A percentile compares a stretch with the other conserved stretches of the same genome.
Conservation (phyloP, 495 filamentous ascomycete genomes). For the Cudoniella acicularis region DNA sequence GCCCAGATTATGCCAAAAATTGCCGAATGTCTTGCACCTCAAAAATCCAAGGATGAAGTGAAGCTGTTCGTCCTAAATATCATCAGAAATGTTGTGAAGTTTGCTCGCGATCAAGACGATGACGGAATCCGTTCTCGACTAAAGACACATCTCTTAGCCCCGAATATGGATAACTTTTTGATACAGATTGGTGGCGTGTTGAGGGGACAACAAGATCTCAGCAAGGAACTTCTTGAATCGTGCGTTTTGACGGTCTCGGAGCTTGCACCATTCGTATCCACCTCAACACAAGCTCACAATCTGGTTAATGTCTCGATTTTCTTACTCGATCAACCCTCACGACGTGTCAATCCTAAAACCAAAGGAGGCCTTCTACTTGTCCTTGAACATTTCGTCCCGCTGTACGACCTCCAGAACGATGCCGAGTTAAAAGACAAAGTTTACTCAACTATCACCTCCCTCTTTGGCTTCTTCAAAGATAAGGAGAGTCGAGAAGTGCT, state of each 20-base stretch:
- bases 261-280: conserved; percentile 69
- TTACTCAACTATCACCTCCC: conserved; percentile 61
- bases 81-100: conserved; percentile 57
- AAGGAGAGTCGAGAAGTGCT: conserved; percentile 66
- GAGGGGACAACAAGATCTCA: conserved; percentile 48
- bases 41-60: conserved; percentile 83
- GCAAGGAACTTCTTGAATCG: conserved; percentile 67
- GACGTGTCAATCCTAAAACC: conserved; percentile 73
- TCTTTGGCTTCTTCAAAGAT: conserved; percentile 87
- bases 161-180: conserved; percentile 66
- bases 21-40: conserved; percentile 64
- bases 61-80: conserved; percentile 78
- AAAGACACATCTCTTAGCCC: conserved; percentile 57
- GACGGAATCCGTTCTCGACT: too few species aligned
- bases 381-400: conserved; percentile 68
- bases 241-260: conserved; percentile 73
- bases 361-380: conserved; percentile 77
- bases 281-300: conserved; percentile 63
- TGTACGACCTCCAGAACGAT: conserved; percentile 53
- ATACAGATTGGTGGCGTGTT: conserved; percentile 64
- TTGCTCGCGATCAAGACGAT: conserved; percentile 47
- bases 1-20: conserved; percentile 60
- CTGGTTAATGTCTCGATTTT: conserved; percentile 73
- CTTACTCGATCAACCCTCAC: conserved; percentile 77
- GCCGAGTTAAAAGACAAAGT: conserved; percentile 52